Evolutionary conservation across 768 basidiomycete genomes (phyloP), one percentile per base, ranked within the genome.

Genomic region (Macrolepiota fuliginosa): DNA sequence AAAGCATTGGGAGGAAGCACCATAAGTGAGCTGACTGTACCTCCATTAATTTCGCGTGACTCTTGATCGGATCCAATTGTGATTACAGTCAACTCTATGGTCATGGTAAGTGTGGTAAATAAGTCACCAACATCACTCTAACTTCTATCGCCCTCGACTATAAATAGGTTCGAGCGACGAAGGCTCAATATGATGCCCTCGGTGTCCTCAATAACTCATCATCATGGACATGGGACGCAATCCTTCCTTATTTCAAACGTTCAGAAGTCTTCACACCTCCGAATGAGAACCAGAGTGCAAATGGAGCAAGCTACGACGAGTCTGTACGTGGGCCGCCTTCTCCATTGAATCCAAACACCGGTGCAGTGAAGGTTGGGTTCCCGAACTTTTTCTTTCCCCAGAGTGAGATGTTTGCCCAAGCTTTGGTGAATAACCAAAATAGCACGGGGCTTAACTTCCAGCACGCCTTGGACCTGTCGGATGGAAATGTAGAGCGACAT

Each of bases 1-100:
- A 86, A 84, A 67, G 81, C 81, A 15, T 76, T 89, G 27, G 86
- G 87, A 53, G 86, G 87, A 1, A 81, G 80, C 9, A 81, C 84
- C 10, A 81, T 85, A 6, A 79, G 69, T 70, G 62, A 35, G 69
- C 63, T 9, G 4, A 10, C 29, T 7, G 7, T 32, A 32, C 29
- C 29, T 32, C 29, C 29, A 13, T 19, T 45, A 2, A 15, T 49
- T 46, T 62, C 3, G 36, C 32, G 53, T 17, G 42, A 17, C 29
- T 56, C 11, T 35, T 54, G 42, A 19, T 19, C 4, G n/a, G n/a
- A 45, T 45, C 17, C 9, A 45, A 45, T 17, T 40, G 13, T 55
- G 13, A 54, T 25, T 17, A 54, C 39, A 70, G 69, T 87, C 61
- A 89, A 89, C 72, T 71, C 70, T 57, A 75, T 75, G 74, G 71